Conservation (phyloP, 768 basidiomycete species). For the Neoboletus brunneissimus region DNA sequence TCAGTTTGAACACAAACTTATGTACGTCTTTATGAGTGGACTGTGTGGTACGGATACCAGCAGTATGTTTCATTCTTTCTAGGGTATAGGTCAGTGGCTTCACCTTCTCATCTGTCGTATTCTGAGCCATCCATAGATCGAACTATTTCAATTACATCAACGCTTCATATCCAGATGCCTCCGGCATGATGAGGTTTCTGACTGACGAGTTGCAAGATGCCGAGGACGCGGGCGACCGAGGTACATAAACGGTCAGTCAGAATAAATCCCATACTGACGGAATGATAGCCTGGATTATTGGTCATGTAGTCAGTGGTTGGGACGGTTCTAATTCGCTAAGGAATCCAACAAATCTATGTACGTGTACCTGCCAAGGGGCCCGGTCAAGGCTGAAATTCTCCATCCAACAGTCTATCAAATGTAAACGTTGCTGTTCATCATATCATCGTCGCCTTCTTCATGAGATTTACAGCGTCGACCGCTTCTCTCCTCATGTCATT, state of each 20-base stretch:
- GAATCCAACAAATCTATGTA: constrained; percentile 70
- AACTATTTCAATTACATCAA: constrained; percentile 82
- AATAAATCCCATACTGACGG: constrained; percentile 9
- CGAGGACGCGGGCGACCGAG: constrained; percentile 72
- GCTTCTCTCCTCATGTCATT: constrained; percentile 76
- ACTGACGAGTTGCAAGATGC: constrained; percentile 77
- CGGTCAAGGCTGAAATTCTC: constrained; percentile 1
- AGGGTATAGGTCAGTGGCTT: constrained; percentile 33
- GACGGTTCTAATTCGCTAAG: constrained; percentile 64
- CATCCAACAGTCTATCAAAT: constrained; percentile 45
- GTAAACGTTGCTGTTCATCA: constrained; percentile 21
- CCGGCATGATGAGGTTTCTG: constrained; percentile 74
- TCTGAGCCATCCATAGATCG: constrained; percentile 36
- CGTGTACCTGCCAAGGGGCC: constrained; percentile 22
- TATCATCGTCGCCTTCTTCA: not conserved
- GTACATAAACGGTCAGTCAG: constrained; percentile 32
- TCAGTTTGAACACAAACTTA: constrained; percentile 74
- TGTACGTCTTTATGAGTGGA: constrained; percentile 43
- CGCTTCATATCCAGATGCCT: constrained; percentile 62
- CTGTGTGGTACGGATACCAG: not conserved
- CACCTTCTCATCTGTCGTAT: not conserved
- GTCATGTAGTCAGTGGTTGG: constrained; percentile 63
- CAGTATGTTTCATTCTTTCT: constrained; percentile 1
- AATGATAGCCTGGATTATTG: constrained; percentile 46
- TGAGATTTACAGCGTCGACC: constrained; percentile 52